Base-by-base conservation (phyloP, 208 protist species). In the Kentomonas sorsogonicus region DNA sequence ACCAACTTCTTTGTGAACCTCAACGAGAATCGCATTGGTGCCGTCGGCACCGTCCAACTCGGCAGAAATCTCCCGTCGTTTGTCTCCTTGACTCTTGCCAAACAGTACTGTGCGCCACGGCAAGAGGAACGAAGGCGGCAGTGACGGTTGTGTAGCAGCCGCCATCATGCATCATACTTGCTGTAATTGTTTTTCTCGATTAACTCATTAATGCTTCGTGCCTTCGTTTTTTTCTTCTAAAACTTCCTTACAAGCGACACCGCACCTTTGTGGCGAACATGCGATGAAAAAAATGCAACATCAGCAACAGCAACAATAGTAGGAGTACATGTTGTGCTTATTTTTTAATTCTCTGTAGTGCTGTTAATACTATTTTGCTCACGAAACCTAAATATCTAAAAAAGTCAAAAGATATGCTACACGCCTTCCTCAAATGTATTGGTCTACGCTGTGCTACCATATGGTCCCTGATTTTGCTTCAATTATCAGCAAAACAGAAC, bases 11-110 rank as follows among this genome's bases (percentile, higher is more conserved):
- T 82, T 52, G 43, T 92, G 22, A 90, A 90, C 51, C 39, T 93
- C 26, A 93, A 91, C 55, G 78, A 90, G 51, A 95, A 95, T 64
- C 61, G 69, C 34, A 86, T 95, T 45, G 85, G 89, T 25, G 64
- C 72, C 27, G 51, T 40, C 15, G 83, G 85, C 9, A 91, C 81
- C 5, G 38, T 54, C 1, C 43, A 66, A 1, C 43, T 92, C 4
- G 83, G 86, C 2, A 84, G 85, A 53, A 63, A 72, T 10, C 57
- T 95, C 25, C 89, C 89, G 16, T 18, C 41, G 16, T 60, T 87
- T 44, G 77, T 93, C 0, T 91, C 83, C 2, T 52, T 95, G 23
- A 86, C 83, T 27, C 7, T 92, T 43, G 66, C 66, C 33, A 91
- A 88, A 41, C 87, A 94, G 57, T 66, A 61, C 7, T 41, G 20